Percentiles rank a stretch among this genome's conserved stretches.
Evolutionary conservation across 177 flowering plant genomes (phyloP).

Genomic region (Vitis hybrid): DNA sequence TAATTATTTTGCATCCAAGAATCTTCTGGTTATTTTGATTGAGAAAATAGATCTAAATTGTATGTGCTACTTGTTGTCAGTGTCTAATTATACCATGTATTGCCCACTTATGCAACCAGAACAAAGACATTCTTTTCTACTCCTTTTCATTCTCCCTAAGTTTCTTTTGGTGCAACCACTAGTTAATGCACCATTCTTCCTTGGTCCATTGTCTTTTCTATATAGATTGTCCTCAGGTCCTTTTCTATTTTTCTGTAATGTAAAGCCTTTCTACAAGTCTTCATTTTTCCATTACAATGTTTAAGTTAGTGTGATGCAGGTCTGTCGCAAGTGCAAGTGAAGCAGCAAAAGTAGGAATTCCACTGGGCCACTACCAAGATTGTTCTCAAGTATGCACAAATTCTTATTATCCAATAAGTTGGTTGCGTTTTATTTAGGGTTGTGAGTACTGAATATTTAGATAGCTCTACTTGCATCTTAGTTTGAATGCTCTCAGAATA

Average conservation of each 20-base stretch:
- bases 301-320: slow-evolving; percentile 35
- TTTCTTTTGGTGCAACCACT: not conserved
- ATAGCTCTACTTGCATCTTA: not conserved
- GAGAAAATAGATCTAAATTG: not conserved
- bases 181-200: not conserved
- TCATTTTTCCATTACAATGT: slow-evolving; percentile 1
- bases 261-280: not conserved
- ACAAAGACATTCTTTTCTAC: not conserved
- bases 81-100: not conserved
- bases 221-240: not conserved
- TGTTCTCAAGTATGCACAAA: slow-evolving; percentile 47
- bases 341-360: slow-evolving; percentile 72
- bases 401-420: slow-evolving; percentile 16
- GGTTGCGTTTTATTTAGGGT: slow-evolving; percentile 19
- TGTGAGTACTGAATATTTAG: slow-evolving; percentile 18
- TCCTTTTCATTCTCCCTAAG: not conserved
- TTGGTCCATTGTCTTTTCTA: not conserved
- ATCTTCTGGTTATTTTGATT: not conserved
- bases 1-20: not conserved
- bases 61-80: not conserved
- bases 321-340: slow-evolving; percentile 61
- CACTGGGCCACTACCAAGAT: slow-evolving; percentile 42
- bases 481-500: not conserved
- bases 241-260: slow-evolving; percentile 3
- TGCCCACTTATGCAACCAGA: not conserved